Evolutionary conservation across 2,329 filamentous ascomycete genomes (phyloP).

Genomic region (Thyridium curvatum): DNA sequence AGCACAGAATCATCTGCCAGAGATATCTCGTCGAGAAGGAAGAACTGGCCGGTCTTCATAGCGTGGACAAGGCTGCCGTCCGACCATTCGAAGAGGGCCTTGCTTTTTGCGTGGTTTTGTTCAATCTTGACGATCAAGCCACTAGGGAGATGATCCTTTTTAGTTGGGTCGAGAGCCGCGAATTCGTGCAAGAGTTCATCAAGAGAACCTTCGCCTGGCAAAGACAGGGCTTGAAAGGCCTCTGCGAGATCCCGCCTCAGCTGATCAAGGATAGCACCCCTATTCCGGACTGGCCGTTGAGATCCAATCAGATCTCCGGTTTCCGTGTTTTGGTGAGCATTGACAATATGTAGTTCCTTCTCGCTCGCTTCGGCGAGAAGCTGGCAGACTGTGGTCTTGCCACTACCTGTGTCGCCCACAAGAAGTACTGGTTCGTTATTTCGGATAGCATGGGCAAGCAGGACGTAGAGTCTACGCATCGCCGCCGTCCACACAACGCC

Average conservation of each 20-base stretch:
- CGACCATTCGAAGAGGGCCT: constrained; percentile 91
- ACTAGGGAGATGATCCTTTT: constrained; percentile 38
- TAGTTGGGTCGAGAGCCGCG: constrained; percentile 39
- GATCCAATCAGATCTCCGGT: constrained; percentile 96
- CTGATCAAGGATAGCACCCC: constrained; percentile 62
- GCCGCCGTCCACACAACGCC: constrained; percentile 90
- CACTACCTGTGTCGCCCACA: constrained; percentile 94
- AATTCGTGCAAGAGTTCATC: constrained; percentile 56
- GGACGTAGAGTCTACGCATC: constrained; percentile 84
- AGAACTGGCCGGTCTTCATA: constrained; percentile 85
- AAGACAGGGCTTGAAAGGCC: constrained; percentile 34
- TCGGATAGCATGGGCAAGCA: constrained; percentile 78
- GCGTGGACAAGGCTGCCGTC: constrained; percentile 91
- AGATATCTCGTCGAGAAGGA: constrained; percentile 95
- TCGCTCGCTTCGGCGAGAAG: constrained; percentile 75
- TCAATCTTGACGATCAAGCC: constrained; percentile 40
- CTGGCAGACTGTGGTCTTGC: constrained; percentile 96
- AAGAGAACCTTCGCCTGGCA: constrained; percentile 26
- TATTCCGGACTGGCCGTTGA: constrained; percentile 84
- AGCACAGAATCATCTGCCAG: constrained; percentile 95
- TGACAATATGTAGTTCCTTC: constrained; percentile 80
- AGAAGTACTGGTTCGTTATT: constrained; percentile 93
- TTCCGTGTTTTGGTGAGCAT: constrained; percentile 97
- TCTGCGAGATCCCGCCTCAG: constrained; percentile 55
- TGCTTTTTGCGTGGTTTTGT: constrained; percentile 54